Percentiles rank a stretch among this genome's conserved stretches.
Evolutionary conservation across 2,329 filamentous ascomycete genomes (phyloP).

Genomic region (Cladosporium oxysporum): DNA sequence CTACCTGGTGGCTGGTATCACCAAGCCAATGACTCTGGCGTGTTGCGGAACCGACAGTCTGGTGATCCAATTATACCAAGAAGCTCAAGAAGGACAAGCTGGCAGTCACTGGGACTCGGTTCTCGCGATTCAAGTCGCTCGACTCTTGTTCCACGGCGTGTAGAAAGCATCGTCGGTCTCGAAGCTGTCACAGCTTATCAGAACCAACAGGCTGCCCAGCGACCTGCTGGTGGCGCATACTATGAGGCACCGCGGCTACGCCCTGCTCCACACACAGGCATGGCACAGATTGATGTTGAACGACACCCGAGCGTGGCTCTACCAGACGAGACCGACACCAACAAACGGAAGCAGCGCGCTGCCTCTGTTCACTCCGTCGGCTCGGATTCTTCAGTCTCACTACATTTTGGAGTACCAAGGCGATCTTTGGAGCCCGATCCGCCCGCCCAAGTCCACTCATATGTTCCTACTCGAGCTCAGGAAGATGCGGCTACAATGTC

Average conservation of each 20-base stretch:
- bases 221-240: slow-evolving; percentile 46
- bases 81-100: slow-evolving; percentile 30
- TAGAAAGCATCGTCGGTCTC: slow-evolving; percentile 73
- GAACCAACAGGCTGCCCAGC: slow-evolving; percentile 59
- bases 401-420: slow-evolving; percentile 27
- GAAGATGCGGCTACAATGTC: not conserved
- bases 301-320: not conserved
- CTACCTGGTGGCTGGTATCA: slow-evolving; percentile 69
- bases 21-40: slow-evolving; percentile 67
- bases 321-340: not conserved
- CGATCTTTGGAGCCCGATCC: slow-evolving; percentile 29
- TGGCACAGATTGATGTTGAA: not conserved
- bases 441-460: not conserved
- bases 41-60: slow-evolving; percentile 51
- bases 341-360: not conserved
- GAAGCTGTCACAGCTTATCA: slow-evolving; percentile 75
- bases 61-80: not conserved
- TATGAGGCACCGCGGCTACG: slow-evolving; percentile 35
- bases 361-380: not conserved
- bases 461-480: slow-evolving; percentile 34
- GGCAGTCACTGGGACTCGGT: slow-evolving; percentile 60
- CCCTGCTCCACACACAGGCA: not conserved
- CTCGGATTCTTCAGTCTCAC: slow-evolving; percentile 21
- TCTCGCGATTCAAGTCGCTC: slow-evolving; percentile 5
- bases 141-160: slow-evolving; percentile 54